A percentile compares a stretch with the other conserved stretches of the same genome.
Evolutionary conservation across 2,329 filamentous ascomycete genomes (phyloP).

Genomic region (Diaporthe longicolla): DNA sequence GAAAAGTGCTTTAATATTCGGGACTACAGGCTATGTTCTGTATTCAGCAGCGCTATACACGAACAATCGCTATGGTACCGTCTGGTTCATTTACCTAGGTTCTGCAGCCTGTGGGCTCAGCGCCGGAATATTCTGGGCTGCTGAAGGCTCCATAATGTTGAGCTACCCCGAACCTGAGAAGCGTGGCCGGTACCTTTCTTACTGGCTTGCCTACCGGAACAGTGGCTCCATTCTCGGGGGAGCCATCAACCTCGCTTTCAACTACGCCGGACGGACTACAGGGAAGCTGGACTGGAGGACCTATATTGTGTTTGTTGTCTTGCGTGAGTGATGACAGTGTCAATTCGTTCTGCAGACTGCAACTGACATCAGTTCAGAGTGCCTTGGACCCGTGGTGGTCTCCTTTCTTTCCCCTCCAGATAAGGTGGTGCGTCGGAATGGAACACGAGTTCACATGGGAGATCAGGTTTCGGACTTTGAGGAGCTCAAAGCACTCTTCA

Average conservation of each 20-base stretch:
- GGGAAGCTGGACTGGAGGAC: constrained; percentile 49
- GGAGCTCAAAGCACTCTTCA: constrained; percentile 40
- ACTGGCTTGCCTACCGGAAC: constrained; percentile 46
- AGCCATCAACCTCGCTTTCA: constrained; percentile 41
- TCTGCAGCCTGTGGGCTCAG: constrained; percentile 47
- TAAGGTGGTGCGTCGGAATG: constrained; percentile 24
- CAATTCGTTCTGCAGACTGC: no score
- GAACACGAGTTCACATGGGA: constrained; percentile 37
- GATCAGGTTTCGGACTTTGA: constrained; percentile 36
- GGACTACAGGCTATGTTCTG: constrained; percentile 52
- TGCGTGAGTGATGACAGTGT: constrained; percentile 43
- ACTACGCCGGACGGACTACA: constrained; percentile 45
- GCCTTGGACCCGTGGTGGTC: constrained; percentile 15
- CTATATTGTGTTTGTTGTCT: constrained; percentile 48
- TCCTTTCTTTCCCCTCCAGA: constrained; percentile 12
- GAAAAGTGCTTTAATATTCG: constrained; percentile 51
- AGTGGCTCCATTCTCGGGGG: constrained; percentile 42
- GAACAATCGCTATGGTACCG: constrained; percentile 51
- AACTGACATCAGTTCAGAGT: background rate
- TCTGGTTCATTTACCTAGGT: constrained; percentile 45
- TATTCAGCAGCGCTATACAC: constrained; percentile 55
- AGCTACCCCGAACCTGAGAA: constrained; percentile 44
- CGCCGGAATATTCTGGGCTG: constrained; percentile 48
- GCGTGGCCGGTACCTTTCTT: constrained; percentile 42
- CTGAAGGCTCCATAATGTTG: constrained; percentile 49